A percentile compares a stretch with the other conserved stretches of the same genome.
Conservation (phyloP, 179 eudicot species). For the Silene noctiflora region DNA sequence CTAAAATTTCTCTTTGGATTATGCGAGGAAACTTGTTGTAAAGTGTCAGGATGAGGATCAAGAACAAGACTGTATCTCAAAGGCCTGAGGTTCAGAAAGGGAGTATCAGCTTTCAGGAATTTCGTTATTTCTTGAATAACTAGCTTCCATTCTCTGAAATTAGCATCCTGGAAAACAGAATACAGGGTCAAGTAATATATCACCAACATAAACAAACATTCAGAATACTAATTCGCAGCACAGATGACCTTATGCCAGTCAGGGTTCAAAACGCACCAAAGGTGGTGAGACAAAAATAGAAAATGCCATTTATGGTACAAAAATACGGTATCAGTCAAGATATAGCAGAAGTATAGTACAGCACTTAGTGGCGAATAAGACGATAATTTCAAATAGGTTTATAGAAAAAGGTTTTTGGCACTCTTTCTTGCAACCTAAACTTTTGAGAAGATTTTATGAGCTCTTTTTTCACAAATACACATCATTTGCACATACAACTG, state of each 20-base stretch:
- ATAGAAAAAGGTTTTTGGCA: no score
- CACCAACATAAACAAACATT: neutral
- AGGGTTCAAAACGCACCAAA: neutral
- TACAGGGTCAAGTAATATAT: constrained; percentile 27
- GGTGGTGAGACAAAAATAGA: neutral
- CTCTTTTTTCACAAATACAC: neutral
- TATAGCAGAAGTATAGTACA: neutral
- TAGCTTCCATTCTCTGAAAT: constrained; percentile 93
- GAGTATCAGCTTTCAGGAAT: constrained; percentile 86
- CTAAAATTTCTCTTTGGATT: constrained; percentile 59
- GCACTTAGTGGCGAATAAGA: neutral
- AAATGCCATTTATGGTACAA: neutral
- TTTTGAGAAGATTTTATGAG: neutral
- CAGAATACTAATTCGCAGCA: neutral
- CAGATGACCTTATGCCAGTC: neutral
- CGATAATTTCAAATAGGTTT: no score
- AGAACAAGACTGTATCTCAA: constrained; percentile 80
- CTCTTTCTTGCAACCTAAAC: neutral
- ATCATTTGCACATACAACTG: neutral
- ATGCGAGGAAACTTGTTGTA: constrained; percentile 48
- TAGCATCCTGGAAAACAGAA: constrained; percentile 62
- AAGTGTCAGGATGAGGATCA: constrained; percentile 76
- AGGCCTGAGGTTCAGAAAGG: constrained; percentile 88
- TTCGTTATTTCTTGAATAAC: constrained; percentile 84
- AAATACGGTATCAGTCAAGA: neutral